These are phyloP conservation scores for Penicillium sp. DNA, from an alignment of 2,329 filamentous ascomycete genomes.

Conservation along the genomic window DNA sequence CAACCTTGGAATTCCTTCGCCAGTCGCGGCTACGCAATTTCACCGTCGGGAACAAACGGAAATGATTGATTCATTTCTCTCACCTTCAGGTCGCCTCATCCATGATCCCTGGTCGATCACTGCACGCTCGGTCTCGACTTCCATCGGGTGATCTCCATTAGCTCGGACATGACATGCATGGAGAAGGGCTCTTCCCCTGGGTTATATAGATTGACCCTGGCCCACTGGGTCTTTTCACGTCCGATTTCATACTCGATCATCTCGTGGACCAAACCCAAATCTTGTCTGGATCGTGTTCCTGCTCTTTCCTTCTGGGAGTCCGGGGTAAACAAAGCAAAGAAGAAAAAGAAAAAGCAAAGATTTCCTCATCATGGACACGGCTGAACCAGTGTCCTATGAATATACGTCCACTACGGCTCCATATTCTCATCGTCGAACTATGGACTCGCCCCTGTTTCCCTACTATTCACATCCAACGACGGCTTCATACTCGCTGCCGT, in stretches of 20 bases:
- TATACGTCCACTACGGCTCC: conserved; percentile 35
- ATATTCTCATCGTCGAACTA: conserved; percentile 35
- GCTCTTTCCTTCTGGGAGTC: conserved; percentile 7
- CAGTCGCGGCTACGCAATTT: conserved; percentile 22
- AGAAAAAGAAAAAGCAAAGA: conserved; percentile 13
- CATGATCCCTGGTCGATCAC: conserved; percentile 11
- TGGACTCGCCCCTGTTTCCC: conserved; percentile 34
- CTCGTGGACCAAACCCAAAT: conserved; percentile 6
- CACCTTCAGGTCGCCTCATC: conserved; percentile 16
- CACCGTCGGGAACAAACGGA: not conserved
- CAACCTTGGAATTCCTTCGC: conserved; percentile 11
- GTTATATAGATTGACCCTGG: conserved; percentile 11
- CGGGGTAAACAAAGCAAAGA: conserved; percentile 1
- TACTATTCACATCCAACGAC: conserved; percentile 36
- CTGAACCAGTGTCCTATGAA: conserved; percentile 39
- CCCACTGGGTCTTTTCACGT: too few relatives aligned
- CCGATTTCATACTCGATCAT: too few relatives aligned
- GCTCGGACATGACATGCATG: conserved; percentile 12
- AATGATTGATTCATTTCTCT: too few relatives aligned
- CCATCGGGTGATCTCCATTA: conserved; percentile 23
- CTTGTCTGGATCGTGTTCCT: not conserved
- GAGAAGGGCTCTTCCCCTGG: not conserved
- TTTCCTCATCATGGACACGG: conserved; percentile 31
- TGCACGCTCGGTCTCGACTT: conserved; percentile 17
- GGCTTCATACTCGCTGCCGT: conserved; percentile 33